Evolutionary conservation across 2,329 filamentous ascomycete species (phyloP).

Genomic region (Sclerotinia spermophila): DNA sequence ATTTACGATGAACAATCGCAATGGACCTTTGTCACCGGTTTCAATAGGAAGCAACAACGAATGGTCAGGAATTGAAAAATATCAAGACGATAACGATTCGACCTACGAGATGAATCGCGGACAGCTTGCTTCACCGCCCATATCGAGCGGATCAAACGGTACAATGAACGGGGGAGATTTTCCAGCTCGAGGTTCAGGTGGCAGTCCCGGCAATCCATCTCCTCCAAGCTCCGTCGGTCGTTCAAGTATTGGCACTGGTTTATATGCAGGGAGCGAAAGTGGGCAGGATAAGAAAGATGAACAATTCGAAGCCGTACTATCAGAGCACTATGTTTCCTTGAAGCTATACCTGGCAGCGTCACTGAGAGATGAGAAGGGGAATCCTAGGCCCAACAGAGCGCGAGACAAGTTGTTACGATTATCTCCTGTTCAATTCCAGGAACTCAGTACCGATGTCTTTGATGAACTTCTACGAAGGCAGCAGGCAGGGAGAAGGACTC

Average conservation of each 20-base stretch:
- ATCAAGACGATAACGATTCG: conserved; percentile 50
- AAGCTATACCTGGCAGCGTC: conserved; percentile 62
- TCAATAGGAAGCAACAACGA: conserved; percentile 73
- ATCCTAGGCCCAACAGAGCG: conserved; percentile 78
- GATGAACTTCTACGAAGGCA: conserved; percentile 91
- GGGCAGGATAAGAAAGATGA: conserved; percentile 64
- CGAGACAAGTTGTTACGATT: conserved; percentile 90
- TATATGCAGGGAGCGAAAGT: conserved; percentile 65
- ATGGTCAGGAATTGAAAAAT: conserved; percentile 69
- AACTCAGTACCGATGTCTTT: conserved; percentile 95
- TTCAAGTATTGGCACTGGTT: conserved; percentile 74
- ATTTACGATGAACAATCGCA: conserved; percentile 63
- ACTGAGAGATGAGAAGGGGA: conserved; percentile 69
- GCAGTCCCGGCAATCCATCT: conserved; percentile 64
- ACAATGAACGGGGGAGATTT: conserved; percentile 60
- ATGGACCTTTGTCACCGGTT: conserved; percentile 76
- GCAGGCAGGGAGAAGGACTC: conserved; percentile 54
- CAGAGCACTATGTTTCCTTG: conserved; percentile 78
- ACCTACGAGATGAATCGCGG: conserved; percentile 52
- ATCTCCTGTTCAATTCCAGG: conserved; percentile 90
- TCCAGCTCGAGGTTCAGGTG: conserved; percentile 43
- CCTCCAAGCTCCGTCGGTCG: conserved; percentile 84
- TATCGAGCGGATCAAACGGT: conserved; percentile 59
- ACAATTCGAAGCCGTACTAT: conserved; percentile 58
- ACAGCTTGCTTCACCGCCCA: conserved; percentile 65